These are phyloP conservation scores for Scedosporium boydii DNA, from an alignment of 2,329 filamentous ascomycete species.

Conservation along the genomic window DNA sequence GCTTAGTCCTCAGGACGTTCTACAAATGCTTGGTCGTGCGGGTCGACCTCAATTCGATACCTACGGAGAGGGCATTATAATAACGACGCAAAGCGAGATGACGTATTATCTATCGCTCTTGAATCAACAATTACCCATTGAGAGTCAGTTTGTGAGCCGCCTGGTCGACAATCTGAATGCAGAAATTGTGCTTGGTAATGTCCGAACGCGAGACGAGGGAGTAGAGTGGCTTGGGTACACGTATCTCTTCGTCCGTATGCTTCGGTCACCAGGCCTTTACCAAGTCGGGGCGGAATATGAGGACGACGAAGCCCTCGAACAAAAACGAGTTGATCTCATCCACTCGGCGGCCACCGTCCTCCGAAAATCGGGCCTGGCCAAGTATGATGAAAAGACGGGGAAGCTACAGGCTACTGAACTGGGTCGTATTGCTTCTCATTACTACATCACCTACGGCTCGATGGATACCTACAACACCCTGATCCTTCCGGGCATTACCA, in stretches of 20 bases:
- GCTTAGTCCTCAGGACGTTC: slow-evolving; percentile 89
- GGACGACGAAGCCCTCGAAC: slow-evolving; percentile 81
- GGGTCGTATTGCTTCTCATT: slow-evolving; percentile 91
- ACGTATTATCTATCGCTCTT: slow-evolving; percentile 95
- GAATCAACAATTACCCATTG: slow-evolving; percentile 95
- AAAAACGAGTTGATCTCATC: slow-evolving; percentile 94
- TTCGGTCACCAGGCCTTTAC: slow-evolving; percentile 88
- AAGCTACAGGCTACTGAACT: slow-evolving; percentile 86
- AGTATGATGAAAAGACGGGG: slow-evolving; percentile 91
- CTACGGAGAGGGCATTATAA: slow-evolving; percentile 97
- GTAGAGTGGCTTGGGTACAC: slow-evolving; percentile 99
- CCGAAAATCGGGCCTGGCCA: slow-evolving; percentile 79
- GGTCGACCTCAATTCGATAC: slow-evolving; percentile 95
- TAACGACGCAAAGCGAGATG: slow-evolving; percentile 89
- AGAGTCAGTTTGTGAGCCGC: slow-evolving; percentile 89
- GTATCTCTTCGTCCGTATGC: slow-evolving; percentile 95
- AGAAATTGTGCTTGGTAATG: slow-evolving; percentile 88
- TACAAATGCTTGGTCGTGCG: slow-evolving; percentile 97
- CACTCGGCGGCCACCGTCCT: slow-evolving; percentile 85
- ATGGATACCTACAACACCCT: slow-evolving; percentile 97
- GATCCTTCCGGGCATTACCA: slow-evolving; percentile 84
- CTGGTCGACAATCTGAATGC: slow-evolving; percentile 94
- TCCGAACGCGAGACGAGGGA: slow-evolving; percentile 83
- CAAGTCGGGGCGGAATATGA: slow-evolving; percentile 95
- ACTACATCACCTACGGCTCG: slow-evolving; percentile 93